phyloP scores from a whole-genome alignment of 2,329 filamentous ascomycete genomes.

The Diaporthe velutina region DNA sequence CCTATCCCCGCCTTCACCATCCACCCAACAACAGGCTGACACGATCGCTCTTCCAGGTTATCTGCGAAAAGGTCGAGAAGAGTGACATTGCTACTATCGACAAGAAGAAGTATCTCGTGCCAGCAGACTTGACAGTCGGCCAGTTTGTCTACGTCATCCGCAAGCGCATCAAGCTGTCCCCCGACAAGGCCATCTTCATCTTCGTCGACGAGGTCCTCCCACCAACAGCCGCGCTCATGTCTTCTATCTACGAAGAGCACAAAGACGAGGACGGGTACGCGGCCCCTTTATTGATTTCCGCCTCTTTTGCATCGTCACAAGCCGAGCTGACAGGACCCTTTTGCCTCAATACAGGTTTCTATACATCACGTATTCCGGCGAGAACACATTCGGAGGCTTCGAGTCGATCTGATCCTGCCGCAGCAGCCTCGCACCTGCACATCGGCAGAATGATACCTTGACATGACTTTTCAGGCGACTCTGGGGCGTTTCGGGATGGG shows the following conservation, averaged over 20 bases:
- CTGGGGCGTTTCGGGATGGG: constrained; percentile 39
- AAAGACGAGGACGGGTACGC: constrained; percentile 82
- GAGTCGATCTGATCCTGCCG: constrained; percentile 47
- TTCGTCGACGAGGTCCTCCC: constrained; percentile 99
- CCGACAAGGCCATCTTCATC: constrained; percentile 99
- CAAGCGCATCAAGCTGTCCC: constrained; percentile 99
- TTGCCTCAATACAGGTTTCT: constrained; percentile 75
- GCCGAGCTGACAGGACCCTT: constrained; percentile 30
- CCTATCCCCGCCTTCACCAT: neutral
- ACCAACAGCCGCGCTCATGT: constrained; percentile 97
- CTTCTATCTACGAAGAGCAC: constrained; percentile 99
- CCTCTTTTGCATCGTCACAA: neutral
- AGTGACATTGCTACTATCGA: constrained; percentile 99
- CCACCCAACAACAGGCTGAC: constrained; percentile 35
- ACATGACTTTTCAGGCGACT: constrained; percentile 38
- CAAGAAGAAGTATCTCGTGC: constrained; percentile 99
- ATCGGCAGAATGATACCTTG: constrained; percentile 35
- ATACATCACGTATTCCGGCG: constrained; percentile 99
- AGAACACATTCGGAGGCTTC: constrained; percentile 91
- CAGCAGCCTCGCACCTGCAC: constrained; percentile 17
- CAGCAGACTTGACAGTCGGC: constrained; percentile 96
- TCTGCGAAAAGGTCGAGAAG: constrained; percentile 99
- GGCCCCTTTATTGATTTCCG: neutral
- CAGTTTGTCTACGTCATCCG: constrained; percentile 99
- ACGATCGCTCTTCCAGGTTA: constrained; percentile 74